Percentiles rank a stretch among this genome's conserved stretches.
phyloP scores from a whole-genome alignment of 2,329 filamentous ascomycete genomes.

The Bipolaris oryzae region DNA sequence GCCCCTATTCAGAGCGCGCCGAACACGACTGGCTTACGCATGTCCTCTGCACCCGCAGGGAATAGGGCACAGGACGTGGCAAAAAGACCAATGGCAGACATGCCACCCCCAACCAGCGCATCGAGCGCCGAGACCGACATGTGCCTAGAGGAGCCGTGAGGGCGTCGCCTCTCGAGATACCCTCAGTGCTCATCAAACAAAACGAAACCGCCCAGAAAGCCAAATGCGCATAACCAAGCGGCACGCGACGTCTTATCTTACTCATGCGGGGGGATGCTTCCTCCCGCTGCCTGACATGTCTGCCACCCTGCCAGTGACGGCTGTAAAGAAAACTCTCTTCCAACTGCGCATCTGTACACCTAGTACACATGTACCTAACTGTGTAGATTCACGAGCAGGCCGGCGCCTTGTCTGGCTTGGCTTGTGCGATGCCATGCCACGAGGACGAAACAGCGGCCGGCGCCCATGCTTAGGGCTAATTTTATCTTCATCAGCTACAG shows the following conservation, averaged over 20 bases:
- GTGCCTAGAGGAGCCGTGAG: background rate
- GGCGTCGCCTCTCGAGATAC: background rate
- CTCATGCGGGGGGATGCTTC: too few species aligned
- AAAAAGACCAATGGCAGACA: background rate
- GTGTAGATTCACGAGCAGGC: too few species aligned
- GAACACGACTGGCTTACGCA: background rate
- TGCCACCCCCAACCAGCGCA: background rate
- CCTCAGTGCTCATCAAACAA: background rate
- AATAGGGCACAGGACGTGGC: background rate
- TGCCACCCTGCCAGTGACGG: too few species aligned
- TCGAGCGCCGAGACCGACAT: background rate
- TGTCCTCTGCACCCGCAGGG: background rate
- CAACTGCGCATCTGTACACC: too few species aligned
- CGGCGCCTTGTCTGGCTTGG: background rate
- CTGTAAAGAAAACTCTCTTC: too few species aligned
- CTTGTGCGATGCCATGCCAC: conserved; percentile 3
- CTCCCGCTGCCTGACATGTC: too few species aligned
- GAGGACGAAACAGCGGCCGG: conserved; percentile 1
- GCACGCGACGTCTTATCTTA: too few species aligned
- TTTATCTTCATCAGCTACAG: conserved; percentile 14
- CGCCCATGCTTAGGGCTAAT: conserved; percentile 15
- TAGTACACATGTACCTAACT: too few species aligned
- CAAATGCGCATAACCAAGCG: background rate
- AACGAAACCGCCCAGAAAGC: background rate
- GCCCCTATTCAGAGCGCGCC: background rate